Evolutionary conservation across 441 rosid species (phyloP), one percentile per base, ranked within the genome.

Genomic region (Pelargonium australe): DNA sequence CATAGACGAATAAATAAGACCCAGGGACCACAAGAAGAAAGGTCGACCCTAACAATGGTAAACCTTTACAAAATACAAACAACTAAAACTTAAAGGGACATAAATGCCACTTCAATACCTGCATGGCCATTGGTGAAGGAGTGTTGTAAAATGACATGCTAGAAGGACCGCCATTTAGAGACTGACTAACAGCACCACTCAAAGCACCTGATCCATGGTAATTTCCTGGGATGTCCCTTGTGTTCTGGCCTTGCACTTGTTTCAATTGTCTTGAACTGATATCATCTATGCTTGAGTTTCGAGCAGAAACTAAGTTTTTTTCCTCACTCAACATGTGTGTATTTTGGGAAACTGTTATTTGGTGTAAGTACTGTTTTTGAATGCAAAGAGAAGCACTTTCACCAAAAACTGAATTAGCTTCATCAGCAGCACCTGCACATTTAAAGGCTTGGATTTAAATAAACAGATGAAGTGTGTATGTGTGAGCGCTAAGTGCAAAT

Each of bases 361-460:
- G 69, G n/a, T 68, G 62, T 43, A 67, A 71, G 63, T 49, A 69
- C 55, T 70, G 72, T 72, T 68, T 74, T 49, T 80, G 87, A 76
- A 83, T 79, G 68, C 70, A 66, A 70, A 70, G 69, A 67, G 76
- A 58, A 70, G 87, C 81, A 0, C 60, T 77, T 73, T 77, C 83
- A 45, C 85, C 81, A 19, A 81, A 85, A 72, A 73, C 72, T n/a
- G 73, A 61, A 68, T 80, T 73, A 23, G 85, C 85, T 69, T 83
- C 89, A 72, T 81, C 89, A 44, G 84, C 84, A 17, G 77, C 81
- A 76, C 87, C 89, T 85, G 76, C 71, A 77, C 60, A 13, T 20
- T 40, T 61, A 25, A 37, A 19, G 65, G 43, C 6, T 14, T 62
- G 9, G 12, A 25, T 13, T 2, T 62, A 62, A 62, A 62, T 28